Evolutionary conservation across 2,329 filamentous ascomycete species (phyloP).

Genomic region (Acephala macrosclerotiorum): DNA sequence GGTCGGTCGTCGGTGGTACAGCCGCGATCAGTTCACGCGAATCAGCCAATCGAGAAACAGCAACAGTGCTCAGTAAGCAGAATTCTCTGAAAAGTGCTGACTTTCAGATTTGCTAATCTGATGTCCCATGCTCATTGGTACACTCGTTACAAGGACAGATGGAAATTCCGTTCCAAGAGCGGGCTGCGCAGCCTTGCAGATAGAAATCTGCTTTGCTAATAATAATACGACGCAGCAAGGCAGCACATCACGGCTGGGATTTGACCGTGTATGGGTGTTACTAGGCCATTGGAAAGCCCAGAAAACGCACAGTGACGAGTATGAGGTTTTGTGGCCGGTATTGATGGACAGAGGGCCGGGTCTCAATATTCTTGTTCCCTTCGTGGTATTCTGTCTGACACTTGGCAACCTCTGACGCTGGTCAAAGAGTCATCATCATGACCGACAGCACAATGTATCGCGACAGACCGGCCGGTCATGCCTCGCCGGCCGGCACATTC

Average conservation of each 20-base stretch:
- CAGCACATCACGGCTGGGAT: neutral
- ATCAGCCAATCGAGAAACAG: neutral
- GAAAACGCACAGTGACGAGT: neutral
- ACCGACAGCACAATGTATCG: neutral
- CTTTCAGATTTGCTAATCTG: neutral
- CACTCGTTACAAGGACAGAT: neutral
- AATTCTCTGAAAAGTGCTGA: neutral
- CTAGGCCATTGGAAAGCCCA: neutral
- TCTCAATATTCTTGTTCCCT: neutral
- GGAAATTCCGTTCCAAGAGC: neutral
- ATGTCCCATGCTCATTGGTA: neutral
- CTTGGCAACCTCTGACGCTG: neutral
- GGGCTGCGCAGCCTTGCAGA: conserved; percentile 10
- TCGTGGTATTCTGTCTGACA: neutral
- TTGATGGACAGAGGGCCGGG: neutral
- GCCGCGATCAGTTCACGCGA: neutral
- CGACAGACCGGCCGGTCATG: neutral
- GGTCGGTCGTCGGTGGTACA: neutral
- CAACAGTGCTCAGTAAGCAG: neutral
- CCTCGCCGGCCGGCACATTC: neutral
- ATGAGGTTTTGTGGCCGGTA: neutral
- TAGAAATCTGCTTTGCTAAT: neutral
- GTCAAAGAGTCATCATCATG: neutral
- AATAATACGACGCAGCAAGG: neutral
- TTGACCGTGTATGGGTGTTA: neutral